phyloP scores from a whole-genome alignment of 1,284 basidiomycete genomes.

The Athelia psychrophila region DNA sequence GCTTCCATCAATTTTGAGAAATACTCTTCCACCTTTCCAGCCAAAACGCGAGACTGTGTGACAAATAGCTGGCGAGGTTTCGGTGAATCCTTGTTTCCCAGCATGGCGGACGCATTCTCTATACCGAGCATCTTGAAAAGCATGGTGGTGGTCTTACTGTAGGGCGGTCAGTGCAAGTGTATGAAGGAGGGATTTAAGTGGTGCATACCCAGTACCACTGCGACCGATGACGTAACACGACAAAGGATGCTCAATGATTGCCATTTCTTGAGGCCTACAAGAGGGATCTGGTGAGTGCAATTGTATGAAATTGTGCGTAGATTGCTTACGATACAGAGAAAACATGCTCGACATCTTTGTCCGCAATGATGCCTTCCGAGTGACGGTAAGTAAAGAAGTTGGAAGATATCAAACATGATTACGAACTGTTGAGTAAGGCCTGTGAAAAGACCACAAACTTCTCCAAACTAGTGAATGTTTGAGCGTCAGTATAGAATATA shows the following conservation, averaged over 20 bases:
- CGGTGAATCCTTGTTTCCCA: constrained; percentile 21
- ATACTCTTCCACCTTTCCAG: constrained; percentile 66
- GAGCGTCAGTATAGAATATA: not conserved
- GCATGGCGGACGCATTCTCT: constrained; percentile 46
- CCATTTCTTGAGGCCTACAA: constrained; percentile 51
- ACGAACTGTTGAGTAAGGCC: constrained; percentile 51
- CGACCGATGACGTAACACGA: constrained; percentile 73
- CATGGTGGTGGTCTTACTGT: constrained; percentile 74
- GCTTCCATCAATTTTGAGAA: constrained; percentile 53
- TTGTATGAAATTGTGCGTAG: not conserved
- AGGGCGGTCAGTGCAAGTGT: constrained; percentile 5
- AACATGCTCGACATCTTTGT: constrained; percentile 45
- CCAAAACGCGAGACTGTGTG: constrained; percentile 65
- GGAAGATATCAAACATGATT: not conserved
- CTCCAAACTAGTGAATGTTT: constrained; percentile 45
- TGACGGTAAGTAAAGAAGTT: constrained; percentile 2
- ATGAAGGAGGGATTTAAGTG: not conserved
- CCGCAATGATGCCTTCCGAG: constrained; percentile 40
- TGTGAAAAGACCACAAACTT: constrained; percentile 67
- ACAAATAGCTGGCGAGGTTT: constrained; percentile 69
- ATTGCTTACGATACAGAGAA: constrained; percentile 46
- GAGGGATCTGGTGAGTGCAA: not conserved
- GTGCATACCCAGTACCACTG: constrained; percentile 67
- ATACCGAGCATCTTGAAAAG: constrained; percentile 71
- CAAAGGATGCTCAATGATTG: constrained; percentile 55